Conservation (phyloP, 73 alveolate species). For the Paramecium pentaurelia region DNA sequence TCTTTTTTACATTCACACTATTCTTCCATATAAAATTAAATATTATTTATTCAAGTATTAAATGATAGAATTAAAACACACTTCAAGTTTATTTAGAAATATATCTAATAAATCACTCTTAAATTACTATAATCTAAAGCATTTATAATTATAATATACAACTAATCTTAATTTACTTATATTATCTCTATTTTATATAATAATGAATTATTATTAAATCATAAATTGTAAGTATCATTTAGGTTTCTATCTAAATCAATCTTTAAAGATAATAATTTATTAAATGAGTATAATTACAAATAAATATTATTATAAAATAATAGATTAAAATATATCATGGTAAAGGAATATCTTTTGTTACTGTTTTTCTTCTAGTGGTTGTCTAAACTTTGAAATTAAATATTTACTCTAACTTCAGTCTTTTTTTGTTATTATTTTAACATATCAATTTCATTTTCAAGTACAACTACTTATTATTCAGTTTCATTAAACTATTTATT, state of each 20-base stretch:
- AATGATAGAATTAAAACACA: not conserved
- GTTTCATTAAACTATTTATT: not conserved
- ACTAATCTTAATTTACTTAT: too few species aligned
- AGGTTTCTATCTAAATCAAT: too few species aligned
- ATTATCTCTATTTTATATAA: too few species aligned
- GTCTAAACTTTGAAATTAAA: not conserved
- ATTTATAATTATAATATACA: too few species aligned
- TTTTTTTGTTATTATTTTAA: not conserved
- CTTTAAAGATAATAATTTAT: too few species aligned
- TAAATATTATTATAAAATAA: not conserved
- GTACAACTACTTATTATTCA: not conserved
- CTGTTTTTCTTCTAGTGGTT: not conserved
- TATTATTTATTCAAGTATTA: not conserved
- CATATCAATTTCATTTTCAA: not conserved
- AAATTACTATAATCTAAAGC: too few species aligned
- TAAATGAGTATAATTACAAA: too few species aligned
- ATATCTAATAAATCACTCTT: not conserved
- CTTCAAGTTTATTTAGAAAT: too few species aligned
- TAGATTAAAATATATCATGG: not conserved
- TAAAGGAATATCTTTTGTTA: not conserved
- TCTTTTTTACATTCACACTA: not conserved
- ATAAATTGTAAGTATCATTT: too few species aligned
- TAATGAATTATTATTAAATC: too few species aligned
- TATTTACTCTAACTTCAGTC: not conserved
- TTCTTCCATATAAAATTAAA: not conserved